Base-by-base conservation (phyloP, 1,139 yeast species). In the Candida sanyaensis region DNA sequence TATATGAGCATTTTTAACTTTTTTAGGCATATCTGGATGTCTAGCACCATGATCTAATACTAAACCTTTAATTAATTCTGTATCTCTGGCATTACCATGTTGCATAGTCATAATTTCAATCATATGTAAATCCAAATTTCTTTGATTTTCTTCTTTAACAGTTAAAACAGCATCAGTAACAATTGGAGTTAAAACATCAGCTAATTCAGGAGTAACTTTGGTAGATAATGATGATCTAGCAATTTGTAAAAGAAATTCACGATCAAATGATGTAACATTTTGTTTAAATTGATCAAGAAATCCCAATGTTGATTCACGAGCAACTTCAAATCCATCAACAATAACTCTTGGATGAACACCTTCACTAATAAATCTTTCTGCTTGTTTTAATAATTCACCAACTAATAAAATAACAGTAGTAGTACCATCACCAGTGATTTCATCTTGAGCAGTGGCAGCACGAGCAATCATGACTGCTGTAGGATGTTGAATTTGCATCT, bases 401-500 rank as follows among this genome's bases (percentile, higher is more conserved):
- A 93, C 99, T 49, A 92, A 79, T 55, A 96, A 77, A 46, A 93
- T 93, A 49, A 93, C 99, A 1, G 97, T 88, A n/a, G 99, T 93
- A 49, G 99, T 95, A 55, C 99, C 99, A 66, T 93, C 99, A 45
- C 99, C 99, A 11, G 99, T 89, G 64, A 95, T 91, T 66, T 93
- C 99, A 68, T 93, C 99, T 70, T 93, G 99, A 0, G 99, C 97
- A 43, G 97, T 85, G 46, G 99, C 99, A 9, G 98, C 99, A 55
- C 98, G 80, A 3, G 99, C 96, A 74, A 93, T 93, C 96, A 95
- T 88, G 33, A 93, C 96, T 0, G 99, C 99, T 2, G 99, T 95
- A n/a, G 99, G 99, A 57, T 93, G 93, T 68, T 93, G 98, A 66
- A 93, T 95, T 71, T 95, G 99, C 99, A 93, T 93, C 65, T 93